These are phyloP conservation scores for Cutaneotrichosporon mucoides DNA, from an alignment of 1,284 basidiomycete species.

Conservation along the genomic window DNA sequence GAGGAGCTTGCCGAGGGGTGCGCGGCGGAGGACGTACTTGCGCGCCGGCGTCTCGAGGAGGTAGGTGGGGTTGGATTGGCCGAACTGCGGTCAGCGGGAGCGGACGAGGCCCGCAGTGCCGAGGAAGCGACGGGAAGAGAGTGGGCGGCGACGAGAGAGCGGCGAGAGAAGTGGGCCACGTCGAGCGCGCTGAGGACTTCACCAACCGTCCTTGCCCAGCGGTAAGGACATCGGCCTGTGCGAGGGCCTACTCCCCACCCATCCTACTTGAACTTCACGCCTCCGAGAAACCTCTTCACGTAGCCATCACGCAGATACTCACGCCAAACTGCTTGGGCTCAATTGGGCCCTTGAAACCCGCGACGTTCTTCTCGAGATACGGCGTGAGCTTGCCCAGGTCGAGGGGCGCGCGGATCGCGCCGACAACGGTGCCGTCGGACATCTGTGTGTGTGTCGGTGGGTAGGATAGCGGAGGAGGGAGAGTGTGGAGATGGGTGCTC, in stretches of 20 bases:
- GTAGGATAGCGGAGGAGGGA: too few relatives aligned
- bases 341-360: conserved; percentile 63
- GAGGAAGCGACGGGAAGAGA: too few relatives aligned
- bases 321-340: conserved; percentile 88
- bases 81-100: conserved; percentile 1
- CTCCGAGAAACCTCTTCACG: too few relatives aligned
- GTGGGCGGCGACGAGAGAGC: too few relatives aligned
- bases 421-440: conserved; percentile 12
- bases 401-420: conserved; percentile 62
- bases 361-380: conserved; percentile 63
- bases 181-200: too few relatives aligned
- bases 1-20: conserved; percentile 81
- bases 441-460: not conserved
- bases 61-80: conserved; percentile 90
- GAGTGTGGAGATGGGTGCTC: too few relatives aligned
- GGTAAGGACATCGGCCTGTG: too few relatives aligned
- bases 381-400: conserved; percentile 62
- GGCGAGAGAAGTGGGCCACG: too few relatives aligned
- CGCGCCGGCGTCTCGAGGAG: conserved; percentile 37
- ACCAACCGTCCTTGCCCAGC: too few relatives aligned
- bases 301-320: conserved; percentile 31
- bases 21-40: conserved; percentile 73
- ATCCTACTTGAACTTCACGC: too few relatives aligned
- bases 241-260: too few relatives aligned
- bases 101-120: too few relatives aligned